Evolutionary conservation across 306 rosid species (phyloP).

Genomic region (Begonia peltatifolia): DNA sequence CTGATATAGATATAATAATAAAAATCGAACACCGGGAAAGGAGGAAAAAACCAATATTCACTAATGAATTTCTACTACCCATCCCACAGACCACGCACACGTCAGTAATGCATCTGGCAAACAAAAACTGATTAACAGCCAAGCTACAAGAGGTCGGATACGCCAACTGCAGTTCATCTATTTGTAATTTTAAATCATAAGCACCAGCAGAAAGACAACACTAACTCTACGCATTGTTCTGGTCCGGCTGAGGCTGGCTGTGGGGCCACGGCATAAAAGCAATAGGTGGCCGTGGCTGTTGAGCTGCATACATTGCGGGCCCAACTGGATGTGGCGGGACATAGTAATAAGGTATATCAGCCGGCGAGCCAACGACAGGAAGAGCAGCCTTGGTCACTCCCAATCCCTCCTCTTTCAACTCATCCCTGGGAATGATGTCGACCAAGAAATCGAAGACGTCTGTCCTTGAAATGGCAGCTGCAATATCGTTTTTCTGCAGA

Average conservation of each 20-base stretch:
- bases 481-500: slow-evolving; percentile 11
- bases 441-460: slow-evolving; percentile 16
- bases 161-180: too few species aligned
- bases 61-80: too few species aligned
- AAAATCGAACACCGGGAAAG: too few species aligned
- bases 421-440: slow-evolving; percentile 12
- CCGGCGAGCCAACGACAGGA: slow-evolving; percentile 10
- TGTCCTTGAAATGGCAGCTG: slow-evolving; percentile 13
- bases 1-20: too few species aligned
- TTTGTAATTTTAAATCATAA: too few species aligned
- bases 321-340: slow-evolving; percentile 11
- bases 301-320: slow-evolving; percentile 6
- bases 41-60: too few species aligned
- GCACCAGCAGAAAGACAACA: too few species aligned
- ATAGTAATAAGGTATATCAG: slow-evolving; percentile 14
- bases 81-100: too few species aligned
- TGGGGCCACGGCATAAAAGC: slow-evolving; percentile 13
- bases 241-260: slow-evolving; percentile 9
- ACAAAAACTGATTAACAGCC: too few species aligned
- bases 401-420: slow-evolving; percentile 13
- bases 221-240: background rate
- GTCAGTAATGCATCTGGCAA: too few species aligned
- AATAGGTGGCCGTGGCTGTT: slow-evolving; percentile 11
- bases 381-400: slow-evolving; percentile 9
- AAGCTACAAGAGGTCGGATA: too few species aligned